Percentiles rank a stretch among this genome's conserved stretches.
phyloP scores from a whole-genome alignment of 1,284 basidiomycete genomes.

The Cryptococcus wingfieldii region DNA sequence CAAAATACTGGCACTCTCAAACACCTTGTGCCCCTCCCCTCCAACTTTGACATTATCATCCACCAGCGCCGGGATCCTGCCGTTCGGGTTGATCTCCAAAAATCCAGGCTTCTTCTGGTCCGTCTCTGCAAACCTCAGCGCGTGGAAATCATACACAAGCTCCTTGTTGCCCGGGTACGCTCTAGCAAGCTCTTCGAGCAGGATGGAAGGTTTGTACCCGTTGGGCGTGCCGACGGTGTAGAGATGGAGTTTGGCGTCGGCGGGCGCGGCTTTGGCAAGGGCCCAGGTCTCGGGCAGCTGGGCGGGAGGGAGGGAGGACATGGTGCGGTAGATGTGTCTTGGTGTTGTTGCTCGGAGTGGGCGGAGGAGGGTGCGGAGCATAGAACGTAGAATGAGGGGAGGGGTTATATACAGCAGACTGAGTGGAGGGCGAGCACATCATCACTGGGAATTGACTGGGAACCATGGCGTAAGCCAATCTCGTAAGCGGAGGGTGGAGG shows the following conservation, averaged over 20 bases:
- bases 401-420: no score
- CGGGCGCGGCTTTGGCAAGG: conserved; percentile 6
- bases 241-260: conserved; percentile 53
- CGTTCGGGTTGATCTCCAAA: conserved; percentile 62
- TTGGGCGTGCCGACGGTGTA: conserved; percentile 64
- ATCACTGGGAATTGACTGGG: no score
- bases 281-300: conserved; percentile 27
- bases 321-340: no score
- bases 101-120: conserved; percentile 60
- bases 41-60: conserved; percentile 39
- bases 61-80: conserved; percentile 58
- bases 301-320: conserved; percentile 8
- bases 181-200: conserved; percentile 66
- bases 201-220: conserved; percentile 58
- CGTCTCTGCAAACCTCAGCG: conserved; percentile 55
- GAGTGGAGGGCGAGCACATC: no score
- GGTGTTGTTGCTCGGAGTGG: no score
- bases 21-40: conserved; percentile 56
- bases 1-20: conserved; percentile 64
- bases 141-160: conserved; percentile 60
- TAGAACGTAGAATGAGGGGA: no score
- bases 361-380: no score
- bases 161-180: conserved; percentile 52
- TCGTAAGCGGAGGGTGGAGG: no score
- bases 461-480: no score